Base-by-base conservation (phyloP, 139 green algal species). In the Pleodorina starrii region DNA sequence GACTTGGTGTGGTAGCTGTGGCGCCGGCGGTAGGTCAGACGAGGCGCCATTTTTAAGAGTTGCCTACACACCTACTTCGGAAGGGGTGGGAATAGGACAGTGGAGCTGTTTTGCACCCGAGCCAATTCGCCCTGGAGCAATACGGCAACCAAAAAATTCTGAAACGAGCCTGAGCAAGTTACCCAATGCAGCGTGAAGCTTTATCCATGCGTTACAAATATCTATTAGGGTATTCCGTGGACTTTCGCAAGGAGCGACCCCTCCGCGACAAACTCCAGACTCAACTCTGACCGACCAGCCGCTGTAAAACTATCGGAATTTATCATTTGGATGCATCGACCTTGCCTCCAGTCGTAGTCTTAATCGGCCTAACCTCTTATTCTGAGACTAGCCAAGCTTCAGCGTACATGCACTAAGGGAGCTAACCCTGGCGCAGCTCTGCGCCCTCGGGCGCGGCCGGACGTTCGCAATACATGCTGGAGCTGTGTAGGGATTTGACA, bases 1-100 rank as follows among this genome's bases (percentile, higher is more conserved):
- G 94, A 98, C 92, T 94, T 94, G 68, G 97, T 99, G 93, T 96
- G 95, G 89, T 99, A 99, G 90, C 89, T 94, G 92, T 99, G 98
- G 88, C 96, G 93, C 90, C 96, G 89, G 79, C 91, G 88, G 91
- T 96, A 96, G 0, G 92, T 95, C 42, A 99, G 86, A 77, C 97
- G 93, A 93, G 97, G 96, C 77, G 95, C 97, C 97, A 99, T 99
- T 43, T 87, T 96, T 57, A 42, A 90, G 80, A 76, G 32, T 82
- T 90, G 59, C 63, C 78, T 85, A 73, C 51, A 40, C 54, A 68
- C 76, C 76, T 84, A 82, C 6, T 48, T 66, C 17, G 46, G 74
- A 82, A 82, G 74, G 74, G 72, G 72, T 57, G 40, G 35, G 23
- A 80, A 59, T 59, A 40, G 19, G 40, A 12, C 5, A n/a, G n/a